Evolutionary conservation across 805 yeast species (phyloP).

Genomic region (Ogataea naganishii): DNA sequence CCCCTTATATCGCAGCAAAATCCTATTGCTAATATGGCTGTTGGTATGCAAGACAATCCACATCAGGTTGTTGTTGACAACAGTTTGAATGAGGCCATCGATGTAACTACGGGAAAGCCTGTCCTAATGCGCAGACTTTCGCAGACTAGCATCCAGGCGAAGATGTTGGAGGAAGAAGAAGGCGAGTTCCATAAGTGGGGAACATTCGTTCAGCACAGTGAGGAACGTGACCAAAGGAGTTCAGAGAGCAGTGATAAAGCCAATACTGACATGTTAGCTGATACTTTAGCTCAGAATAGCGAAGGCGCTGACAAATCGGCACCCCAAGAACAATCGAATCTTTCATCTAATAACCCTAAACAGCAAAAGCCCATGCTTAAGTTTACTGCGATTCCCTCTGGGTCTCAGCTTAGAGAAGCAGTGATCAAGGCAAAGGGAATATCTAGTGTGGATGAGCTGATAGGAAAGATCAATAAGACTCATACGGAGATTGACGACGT

Average conservation of each 20-base stretch:
- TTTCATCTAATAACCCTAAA: background rate
- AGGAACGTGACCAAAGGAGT: no score
- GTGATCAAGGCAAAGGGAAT: constrained; percentile 72
- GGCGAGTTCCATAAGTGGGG: constrained; percentile 93
- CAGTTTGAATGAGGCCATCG: constrained; percentile 48
- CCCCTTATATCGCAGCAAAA: constrained; percentile 3
- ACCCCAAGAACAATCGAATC: background rate
- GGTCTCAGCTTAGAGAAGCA: constrained; percentile 45
- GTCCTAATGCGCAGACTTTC: constrained; percentile 56
- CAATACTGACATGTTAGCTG: no score
- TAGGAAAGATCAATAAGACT: constrained; percentile 53
- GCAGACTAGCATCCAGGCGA: constrained; percentile 59
- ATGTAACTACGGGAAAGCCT: constrained; percentile 64
- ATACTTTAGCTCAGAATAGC: no score
- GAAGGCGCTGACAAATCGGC: no score
- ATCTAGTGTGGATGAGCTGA: constrained; percentile 58
- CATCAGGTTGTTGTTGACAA: constrained; percentile 69
- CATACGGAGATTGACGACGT: constrained; percentile 19
- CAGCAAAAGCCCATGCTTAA: constrained; percentile 12
- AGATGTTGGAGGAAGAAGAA: constrained; percentile 80
- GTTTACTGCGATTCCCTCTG: constrained; percentile 37
- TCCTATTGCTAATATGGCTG: background rate
- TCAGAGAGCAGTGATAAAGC: no score
- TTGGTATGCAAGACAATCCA: constrained; percentile 34
- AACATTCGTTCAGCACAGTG: constrained; percentile 64